Percentiles rank a stretch among this genome's conserved stretches.
Evolutionary conservation across 2,329 filamentous ascomycete genomes (phyloP).

Genomic region (Aureobasidium pullulans): DNA sequence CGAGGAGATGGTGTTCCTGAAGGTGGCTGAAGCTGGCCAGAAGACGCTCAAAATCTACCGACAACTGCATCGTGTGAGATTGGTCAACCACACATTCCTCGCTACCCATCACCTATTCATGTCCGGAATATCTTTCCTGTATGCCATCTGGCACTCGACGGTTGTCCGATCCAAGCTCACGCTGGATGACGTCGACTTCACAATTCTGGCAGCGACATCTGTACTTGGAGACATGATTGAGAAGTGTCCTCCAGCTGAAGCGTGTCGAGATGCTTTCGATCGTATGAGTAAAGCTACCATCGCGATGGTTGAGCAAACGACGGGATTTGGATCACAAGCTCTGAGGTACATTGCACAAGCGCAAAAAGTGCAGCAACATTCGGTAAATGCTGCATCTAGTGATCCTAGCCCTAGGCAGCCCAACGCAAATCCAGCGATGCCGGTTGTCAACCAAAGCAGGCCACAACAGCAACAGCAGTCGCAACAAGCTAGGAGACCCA

Average conservation of each 20-base stretch:
- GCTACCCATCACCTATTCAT: slow-evolving; percentile 96
- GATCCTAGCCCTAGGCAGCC: background rate
- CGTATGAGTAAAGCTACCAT: slow-evolving; percentile 92
- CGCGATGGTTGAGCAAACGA: slow-evolving; percentile 85
- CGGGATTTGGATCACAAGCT: slow-evolving; percentile 57
- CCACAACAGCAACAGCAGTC: background rate
- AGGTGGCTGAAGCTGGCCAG: slow-evolving; percentile 90
- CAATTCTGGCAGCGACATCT: slow-evolving; percentile 84
- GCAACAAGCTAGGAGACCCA: slow-evolving; percentile 25
- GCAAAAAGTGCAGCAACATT: slow-evolving; percentile 8
- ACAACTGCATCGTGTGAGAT: slow-evolving; percentile 75
- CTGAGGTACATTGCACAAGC: slow-evolving; percentile 4
- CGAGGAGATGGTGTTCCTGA: slow-evolving; percentile 85
- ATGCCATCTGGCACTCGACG: slow-evolving; percentile 94
- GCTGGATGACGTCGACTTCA: slow-evolving; percentile 96
- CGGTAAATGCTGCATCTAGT: background rate
- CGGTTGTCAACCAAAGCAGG: background rate
- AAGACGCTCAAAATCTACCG: slow-evolving; percentile 86
- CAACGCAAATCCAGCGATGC: slow-evolving; percentile 10
- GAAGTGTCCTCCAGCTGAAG: slow-evolving; percentile 90
- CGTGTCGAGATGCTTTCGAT: slow-evolving; percentile 89
- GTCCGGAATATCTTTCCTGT: slow-evolving; percentile 89
- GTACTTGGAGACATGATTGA: slow-evolving; percentile 87
- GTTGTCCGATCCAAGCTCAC: slow-evolving; percentile 78
- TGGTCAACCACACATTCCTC: slow-evolving; percentile 94